Evolutionary conservation across 768 basidiomycete genomes (phyloP).

Genomic region (Lentinula detonsa): DNA sequence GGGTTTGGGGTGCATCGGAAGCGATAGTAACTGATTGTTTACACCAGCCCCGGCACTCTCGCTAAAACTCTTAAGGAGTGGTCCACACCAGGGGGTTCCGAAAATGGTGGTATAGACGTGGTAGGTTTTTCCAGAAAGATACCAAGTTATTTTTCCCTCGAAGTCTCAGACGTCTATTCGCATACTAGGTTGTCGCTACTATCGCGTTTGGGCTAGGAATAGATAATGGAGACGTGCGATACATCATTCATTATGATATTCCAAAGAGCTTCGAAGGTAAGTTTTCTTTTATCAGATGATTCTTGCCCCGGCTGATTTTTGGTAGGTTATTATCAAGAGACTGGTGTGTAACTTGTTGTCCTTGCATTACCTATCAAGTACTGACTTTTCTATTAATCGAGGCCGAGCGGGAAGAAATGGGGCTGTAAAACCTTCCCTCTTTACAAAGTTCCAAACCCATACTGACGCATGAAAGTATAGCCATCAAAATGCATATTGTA

Average conservation of each 20-base stretch:
- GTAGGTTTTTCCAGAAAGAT: constrained; percentile 28
- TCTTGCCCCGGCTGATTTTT: neutral
- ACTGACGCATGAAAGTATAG: constrained; percentile 29
- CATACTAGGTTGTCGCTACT: constrained; percentile 61
- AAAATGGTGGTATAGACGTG: constrained; percentile 50
- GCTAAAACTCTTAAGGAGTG: constrained; percentile 58
- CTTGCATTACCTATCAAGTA: neutral
- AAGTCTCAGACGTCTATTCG: neutral
- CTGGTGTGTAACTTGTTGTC: constrained; percentile 36
- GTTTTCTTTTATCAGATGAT: constrained; percentile 5
- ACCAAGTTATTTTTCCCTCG: neutral
- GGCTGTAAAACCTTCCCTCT: constrained; percentile 31
- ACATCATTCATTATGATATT: constrained; percentile 77
- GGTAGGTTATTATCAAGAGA: constrained; percentile 83
- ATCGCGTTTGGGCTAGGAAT: constrained; percentile 87
- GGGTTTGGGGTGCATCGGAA: too few species aligned
- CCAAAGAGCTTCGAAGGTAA: constrained; percentile 81
- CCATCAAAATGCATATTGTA: constrained; percentile 78
- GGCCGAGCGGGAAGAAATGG: constrained; percentile 81
- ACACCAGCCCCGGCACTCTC: constrained; percentile 38
- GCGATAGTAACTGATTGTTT: neutral
- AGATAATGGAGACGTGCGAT: constrained; percentile 76
- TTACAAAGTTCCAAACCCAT: neutral
- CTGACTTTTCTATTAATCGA: constrained; percentile 17
- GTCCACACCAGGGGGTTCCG: constrained; percentile 44